These are phyloP conservation scores for Acmispon strigosus DNA, from an alignment of 306 rosid genomes.

Conservation along the genomic window DNA sequence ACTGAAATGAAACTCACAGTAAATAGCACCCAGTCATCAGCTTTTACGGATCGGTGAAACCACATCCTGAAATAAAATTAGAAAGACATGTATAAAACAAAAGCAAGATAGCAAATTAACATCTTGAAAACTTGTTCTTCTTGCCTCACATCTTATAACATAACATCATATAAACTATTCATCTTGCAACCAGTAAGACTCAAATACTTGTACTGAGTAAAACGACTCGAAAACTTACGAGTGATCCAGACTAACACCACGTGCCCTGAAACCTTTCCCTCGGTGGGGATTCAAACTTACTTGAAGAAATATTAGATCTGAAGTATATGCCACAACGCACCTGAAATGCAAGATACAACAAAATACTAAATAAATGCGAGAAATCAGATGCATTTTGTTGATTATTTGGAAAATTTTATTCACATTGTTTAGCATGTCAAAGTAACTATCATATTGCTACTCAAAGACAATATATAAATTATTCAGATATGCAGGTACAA, in stretches of 20 bases:
- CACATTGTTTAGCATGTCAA: neutral
- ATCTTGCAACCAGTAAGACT: neutral
- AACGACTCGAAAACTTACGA: conserved; percentile 52
- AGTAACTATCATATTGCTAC: neutral
- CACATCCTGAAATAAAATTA: conserved; percentile 52
- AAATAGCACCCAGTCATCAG: conserved; percentile 88
- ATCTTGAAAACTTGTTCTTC: neutral
- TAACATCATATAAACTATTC: neutral
- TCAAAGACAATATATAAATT: neutral
- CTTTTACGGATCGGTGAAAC: conserved; percentile 85
- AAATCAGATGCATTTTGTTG: neutral
- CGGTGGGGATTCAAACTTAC: conserved; percentile 92
- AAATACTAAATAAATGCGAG: neutral
- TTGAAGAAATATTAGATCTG: conserved; percentile 77
- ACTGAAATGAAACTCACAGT: conserved; percentile 42
- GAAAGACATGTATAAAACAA: neutral
- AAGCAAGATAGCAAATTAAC: neutral
- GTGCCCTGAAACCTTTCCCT: conserved; percentile 48
- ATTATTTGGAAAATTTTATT: neutral
- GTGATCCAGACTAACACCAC: conserved; percentile 80
- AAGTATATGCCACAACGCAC: conserved; percentile 87
- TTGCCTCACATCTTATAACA: neutral
- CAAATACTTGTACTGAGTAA: conserved; percentile 28
- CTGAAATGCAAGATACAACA: conserved; percentile 30
- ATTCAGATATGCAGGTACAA: neutral